Percentiles rank a stretch among this genome's conserved stretches.
Conservation (phyloP, 2,329 filamentous ascomycete genomes). For the Parascedosporium putredinis region DNA sequence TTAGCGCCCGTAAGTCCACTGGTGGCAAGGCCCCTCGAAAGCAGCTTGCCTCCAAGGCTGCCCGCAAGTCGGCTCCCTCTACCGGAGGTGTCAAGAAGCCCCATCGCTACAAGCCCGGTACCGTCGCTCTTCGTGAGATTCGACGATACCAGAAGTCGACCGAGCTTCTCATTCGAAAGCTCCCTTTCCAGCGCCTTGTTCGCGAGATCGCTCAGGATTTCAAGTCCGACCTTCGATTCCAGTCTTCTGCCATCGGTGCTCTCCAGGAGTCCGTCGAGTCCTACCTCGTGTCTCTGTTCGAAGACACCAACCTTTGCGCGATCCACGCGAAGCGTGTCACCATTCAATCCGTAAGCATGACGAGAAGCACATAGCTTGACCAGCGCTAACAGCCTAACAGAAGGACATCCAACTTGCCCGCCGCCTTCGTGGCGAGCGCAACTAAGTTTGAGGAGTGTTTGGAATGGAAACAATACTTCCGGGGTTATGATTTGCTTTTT, state of each 20-base stretch:
- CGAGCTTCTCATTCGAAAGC: slow-evolving; percentile 91
- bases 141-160: slow-evolving; percentile 97
- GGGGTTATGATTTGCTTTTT: slow-evolving; percentile 4
- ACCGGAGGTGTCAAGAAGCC: slow-evolving; percentile 97
- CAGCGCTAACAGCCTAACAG: slow-evolving; percentile 7
- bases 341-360: slow-evolving; percentile 55
- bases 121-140: slow-evolving; percentile 96
- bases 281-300: slow-evolving; percentile 94
- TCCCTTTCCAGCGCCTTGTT: slow-evolving; percentile 94
- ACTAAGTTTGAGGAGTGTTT: slow-evolving; percentile 39
- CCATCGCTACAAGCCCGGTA: slow-evolving; percentile 82
- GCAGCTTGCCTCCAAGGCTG: slow-evolving; percentile 98
- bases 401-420: slow-evolving; percentile 97
- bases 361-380: no score
- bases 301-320: slow-evolving; percentile 96
- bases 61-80: slow-evolving; percentile 94
- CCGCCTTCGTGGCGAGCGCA: slow-evolving; percentile 87
- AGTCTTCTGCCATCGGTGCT: slow-evolving; percentile 93
- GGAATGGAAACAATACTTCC: no score
- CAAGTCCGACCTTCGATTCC: slow-evolving; percentile 93
- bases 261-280: slow-evolving; percentile 98
- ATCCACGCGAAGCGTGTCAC: slow-evolving; percentile 99
- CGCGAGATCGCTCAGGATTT: slow-evolving; percentile 95
- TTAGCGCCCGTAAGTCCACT: slow-evolving; percentile 58
- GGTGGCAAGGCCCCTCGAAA: slow-evolving; percentile 76